phyloP scores from a whole-genome alignment of 371 early-diverging fungal genomes.

The Blakeslea trispora region DNA sequence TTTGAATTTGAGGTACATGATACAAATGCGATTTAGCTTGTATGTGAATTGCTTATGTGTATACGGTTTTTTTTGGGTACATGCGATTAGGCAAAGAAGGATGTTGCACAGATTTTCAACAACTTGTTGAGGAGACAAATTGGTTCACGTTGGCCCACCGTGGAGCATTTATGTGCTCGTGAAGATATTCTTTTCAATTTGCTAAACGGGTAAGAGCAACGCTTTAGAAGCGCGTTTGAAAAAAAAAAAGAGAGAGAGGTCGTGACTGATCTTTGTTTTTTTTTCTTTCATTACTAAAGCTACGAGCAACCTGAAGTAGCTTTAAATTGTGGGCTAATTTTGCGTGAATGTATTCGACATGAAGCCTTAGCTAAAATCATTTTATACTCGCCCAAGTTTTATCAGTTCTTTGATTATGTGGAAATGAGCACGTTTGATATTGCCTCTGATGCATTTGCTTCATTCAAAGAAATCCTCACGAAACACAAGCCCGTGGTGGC shows the following conservation, averaged over 20 bases:
- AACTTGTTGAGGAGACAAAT: conserved; percentile 93
- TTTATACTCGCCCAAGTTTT: conserved; percentile 83
- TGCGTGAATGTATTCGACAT: conserved; percentile 95
- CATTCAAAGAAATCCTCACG: conserved; percentile 96
- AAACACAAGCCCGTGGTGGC: conserved; percentile 91
- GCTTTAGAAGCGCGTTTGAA: background rate
- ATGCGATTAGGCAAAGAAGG: conserved; percentile 83
- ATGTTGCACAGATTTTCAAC: conserved; percentile 96
- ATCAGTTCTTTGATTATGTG: conserved; percentile 92
- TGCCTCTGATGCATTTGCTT: conserved; percentile 97
- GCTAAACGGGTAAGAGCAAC: conserved; percentile 69
- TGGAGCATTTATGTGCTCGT: conserved; percentile 87
- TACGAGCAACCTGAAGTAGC: conserved; percentile 96
- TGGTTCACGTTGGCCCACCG: conserved; percentile 93
- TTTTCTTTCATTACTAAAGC: conserved; percentile 33
- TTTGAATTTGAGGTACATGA: conserved; percentile 90
- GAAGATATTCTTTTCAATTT: conserved; percentile 82
- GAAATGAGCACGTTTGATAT: conserved; percentile 97
- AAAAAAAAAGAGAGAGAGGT: conserved; percentile 13
- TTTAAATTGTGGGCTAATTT: conserved; percentile 94
- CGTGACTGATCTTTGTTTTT: background rate
- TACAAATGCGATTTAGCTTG: background rate
- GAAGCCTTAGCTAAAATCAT: conserved; percentile 88
- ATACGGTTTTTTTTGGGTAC: background rate
- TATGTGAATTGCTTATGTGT: background rate